These are phyloP conservation scores for Acanthamoeba healyi DNA, from an alignment of 208 protist genomes.

Conservation along the genomic window DNA sequence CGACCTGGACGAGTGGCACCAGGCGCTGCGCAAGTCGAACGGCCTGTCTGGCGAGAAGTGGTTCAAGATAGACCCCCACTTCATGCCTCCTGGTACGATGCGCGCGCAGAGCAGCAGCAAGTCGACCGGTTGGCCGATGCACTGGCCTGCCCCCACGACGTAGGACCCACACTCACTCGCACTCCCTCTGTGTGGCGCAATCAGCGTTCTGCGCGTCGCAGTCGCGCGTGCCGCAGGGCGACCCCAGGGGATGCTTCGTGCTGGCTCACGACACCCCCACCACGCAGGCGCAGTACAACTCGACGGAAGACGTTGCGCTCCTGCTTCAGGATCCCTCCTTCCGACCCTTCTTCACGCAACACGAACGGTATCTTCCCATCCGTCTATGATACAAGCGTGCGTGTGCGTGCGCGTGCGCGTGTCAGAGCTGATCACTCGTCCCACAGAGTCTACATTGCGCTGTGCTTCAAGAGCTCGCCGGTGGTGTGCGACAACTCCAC, in stretches of 20 bases:
- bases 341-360: not conserved
- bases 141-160: no score
- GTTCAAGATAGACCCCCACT: constrained; percentile 79
- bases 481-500: not conserved
- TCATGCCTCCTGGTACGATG: constrained; percentile 20
- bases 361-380: no score
- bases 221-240: not conserved
- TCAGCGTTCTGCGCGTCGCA: constrained; percentile 64
- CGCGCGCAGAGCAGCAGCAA: no score
- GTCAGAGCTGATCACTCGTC: no score
- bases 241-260: constrained; percentile 74
- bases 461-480: constrained; percentile 74
- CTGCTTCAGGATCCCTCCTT: constrained; percentile 46
- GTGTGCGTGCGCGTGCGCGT: no score
- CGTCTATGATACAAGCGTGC: not conserved
- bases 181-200: no score
- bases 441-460: constrained; percentile 62
- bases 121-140: no score
- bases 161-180: no score
- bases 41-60: constrained; percentile 29
- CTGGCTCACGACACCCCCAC: constrained; percentile 75
- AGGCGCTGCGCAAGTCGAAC: constrained; percentile 74
- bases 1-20: constrained; percentile 77
- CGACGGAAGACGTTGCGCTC: not conserved
- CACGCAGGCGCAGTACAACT: constrained; percentile 72